Base-by-base conservation (phyloP, 1,284 basidiomycete species). In the Flammula alnicola region DNA sequence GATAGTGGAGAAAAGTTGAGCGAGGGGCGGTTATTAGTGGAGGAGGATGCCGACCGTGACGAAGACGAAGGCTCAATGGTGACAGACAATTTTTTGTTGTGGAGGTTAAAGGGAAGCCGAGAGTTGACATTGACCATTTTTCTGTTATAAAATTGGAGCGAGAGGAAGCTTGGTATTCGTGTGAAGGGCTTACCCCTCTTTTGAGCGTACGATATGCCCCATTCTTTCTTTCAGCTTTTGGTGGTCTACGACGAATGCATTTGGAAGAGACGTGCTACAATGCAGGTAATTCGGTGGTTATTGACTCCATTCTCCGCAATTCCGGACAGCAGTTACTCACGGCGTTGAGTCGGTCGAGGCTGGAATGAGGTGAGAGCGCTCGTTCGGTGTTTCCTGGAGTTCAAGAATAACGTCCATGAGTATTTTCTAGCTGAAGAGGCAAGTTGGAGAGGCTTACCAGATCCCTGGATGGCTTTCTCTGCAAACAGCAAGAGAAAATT, bases 71-170 rank as follows among this genome's bases (percentile, higher is more conserved):
- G 62, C 33, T 73, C 66, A 45, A 62, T 55, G 11, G 43, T 55
- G 0, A 54, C 55, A 29, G 72, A 68, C 22, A 70, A 57, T 19
- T 59, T 60, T 41, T 71, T 72, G 62, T 76, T 73, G 62, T 77
- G 76, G 12, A 84, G 70, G 62, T 80, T 79, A 67, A 84, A 84
- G 0, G 82, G 83, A 20, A 79, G 71, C 22, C 72, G 71, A 2
- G 78, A 72, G 57, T 76, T 76, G 10, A 84, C 76, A 49, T 81
- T 84, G 54, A 84, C 81, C 83, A 84, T 84, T 72, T 79, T 82
- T 40, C 82, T 84, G 60, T 37, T 26, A 32, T 32, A 29, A 16
- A 27, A 27, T 17, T 46, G 9, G 39, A 36, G 12, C 42, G 46
- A 47, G 45, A 20, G 48, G 37, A 37, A 38, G 26, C 33, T 32